phyloP scores from a whole-genome alignment of 2,329 filamentous ascomycete genomes.

The Arthrinium phaeospermum region DNA sequence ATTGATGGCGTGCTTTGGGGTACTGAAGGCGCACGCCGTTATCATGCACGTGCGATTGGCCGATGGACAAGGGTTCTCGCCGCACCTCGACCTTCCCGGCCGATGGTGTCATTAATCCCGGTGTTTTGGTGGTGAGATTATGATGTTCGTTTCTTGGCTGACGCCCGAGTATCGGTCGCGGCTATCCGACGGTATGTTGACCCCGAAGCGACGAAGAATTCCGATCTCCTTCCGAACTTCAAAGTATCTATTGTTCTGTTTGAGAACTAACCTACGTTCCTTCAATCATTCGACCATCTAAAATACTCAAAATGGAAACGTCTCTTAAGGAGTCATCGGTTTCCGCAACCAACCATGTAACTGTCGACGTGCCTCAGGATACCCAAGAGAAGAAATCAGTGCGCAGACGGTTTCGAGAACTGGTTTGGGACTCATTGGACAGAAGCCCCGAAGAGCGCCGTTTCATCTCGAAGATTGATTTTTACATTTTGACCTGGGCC shows the following conservation, averaged over 20 bases:
- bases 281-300: no score
- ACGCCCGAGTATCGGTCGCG: neutral
- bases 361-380: neutral
- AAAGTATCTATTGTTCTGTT: neutral
- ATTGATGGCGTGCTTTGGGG: neutral
- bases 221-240: neutral
- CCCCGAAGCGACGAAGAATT: neutral
- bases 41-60: neutral
- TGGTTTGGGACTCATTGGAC: neutral
- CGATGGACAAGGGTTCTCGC: neutral
- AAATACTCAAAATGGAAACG: neutral
- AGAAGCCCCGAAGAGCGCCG: neutral
- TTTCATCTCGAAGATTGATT: constrained; percentile 29
- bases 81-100: neutral
- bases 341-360: neutral
- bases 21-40: neutral
- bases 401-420: neutral
- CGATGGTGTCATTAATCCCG: neutral
- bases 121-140: neutral
- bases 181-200: neutral
- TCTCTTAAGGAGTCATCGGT: neutral
- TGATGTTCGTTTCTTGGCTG: neutral
- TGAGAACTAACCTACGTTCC: neutral
- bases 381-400: neutral
- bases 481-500: constrained; percentile 32